Evolutionary conservation across 1,284 basidiomycete genomes (phyloP).

Genomic region (Stygiomarasmius scandens): DNA sequence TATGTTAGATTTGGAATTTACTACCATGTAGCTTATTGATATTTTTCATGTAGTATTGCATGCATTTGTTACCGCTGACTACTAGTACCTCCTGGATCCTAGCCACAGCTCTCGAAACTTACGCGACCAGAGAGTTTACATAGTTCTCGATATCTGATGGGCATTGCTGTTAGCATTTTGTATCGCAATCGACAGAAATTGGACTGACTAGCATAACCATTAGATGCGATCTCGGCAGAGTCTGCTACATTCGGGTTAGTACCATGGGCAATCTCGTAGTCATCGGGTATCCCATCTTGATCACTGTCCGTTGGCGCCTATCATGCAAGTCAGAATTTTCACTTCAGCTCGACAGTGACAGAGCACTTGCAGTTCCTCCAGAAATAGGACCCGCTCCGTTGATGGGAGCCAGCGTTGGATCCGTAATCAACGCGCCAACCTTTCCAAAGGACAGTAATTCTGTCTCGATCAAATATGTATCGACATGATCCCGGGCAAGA

Average conservation of each 20-base stretch:
- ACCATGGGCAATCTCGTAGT: slow-evolving; percentile 35
- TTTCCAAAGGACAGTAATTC: slow-evolving; percentile 37
- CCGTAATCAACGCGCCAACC: slow-evolving; percentile 33
- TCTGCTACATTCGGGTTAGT: slow-evolving; percentile 35
- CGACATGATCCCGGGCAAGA: slow-evolving; percentile 35
- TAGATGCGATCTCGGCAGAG: slow-evolving; percentile 34
- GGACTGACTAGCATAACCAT: slow-evolving; percentile 38
- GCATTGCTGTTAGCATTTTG: background rate
- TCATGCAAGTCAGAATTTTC: background rate
- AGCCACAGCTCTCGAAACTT: too few relatives aligned
- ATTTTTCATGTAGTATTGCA: background rate
- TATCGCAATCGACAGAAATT: background rate
- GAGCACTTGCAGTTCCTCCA: slow-evolving; percentile 32
- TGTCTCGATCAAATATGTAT: slow-evolving; percentile 35
- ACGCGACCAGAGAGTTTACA: background rate
- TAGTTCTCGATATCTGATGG: background rate
- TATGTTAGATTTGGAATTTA: background rate
- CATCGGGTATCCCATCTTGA: slow-evolving; percentile 37
- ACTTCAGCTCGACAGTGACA: background rate
- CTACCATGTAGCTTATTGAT: background rate
- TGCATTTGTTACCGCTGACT: too few relatives aligned
- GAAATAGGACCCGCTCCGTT: slow-evolving; percentile 36
- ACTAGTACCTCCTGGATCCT: too few relatives aligned
- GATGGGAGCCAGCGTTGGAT: slow-evolving; percentile 30
- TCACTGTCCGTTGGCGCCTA: slow-evolving; percentile 35